Evolutionary conservation across 306 rosid species (phyloP), one percentile per base, ranked within the genome.

Genomic region (Castanea sativa): DNA sequence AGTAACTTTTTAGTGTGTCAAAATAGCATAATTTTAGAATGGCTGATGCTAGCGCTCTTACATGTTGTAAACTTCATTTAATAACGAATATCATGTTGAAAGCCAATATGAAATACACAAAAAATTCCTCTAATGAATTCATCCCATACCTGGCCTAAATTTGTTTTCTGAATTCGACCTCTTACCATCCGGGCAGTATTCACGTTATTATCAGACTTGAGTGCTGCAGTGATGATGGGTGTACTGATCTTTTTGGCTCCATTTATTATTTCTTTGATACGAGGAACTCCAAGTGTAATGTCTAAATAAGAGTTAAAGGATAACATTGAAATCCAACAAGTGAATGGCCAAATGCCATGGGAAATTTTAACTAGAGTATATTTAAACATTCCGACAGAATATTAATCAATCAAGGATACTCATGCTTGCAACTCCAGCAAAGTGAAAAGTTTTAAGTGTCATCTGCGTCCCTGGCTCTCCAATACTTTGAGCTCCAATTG

Each of bases 381-480:
- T 65, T 20, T 51, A 21, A 57, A 68, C 53, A 72, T 33, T 65
- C 77, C 33, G 71, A 63, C 53, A 29, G 61, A 52, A 16, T 30
- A 64, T 5, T 74, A 70, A 33, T 76, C 76, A 71, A 78, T 86
- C 56, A 89, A 94, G 94, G 96, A 94, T 94, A 94, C 97, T 94
- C 97, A 94, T 94, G 99, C 99, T 94, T 68, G 97, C 97, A 90
- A 94, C 97, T 85, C 99, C 99, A 78, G 99, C 99, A 86, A 92
- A 92, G 84, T 94, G 99, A 83, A 94, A 94, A 75, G 97, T 94
- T 89, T 92, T 94, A 76, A 94, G 79, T 56, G 97, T 92, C 99
- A 94, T 92, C 80, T 94, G 99, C 33, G 99, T 92, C 88, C 99
- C 99, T 72, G 99, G 99, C 63, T 94, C 99, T 75, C 99, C 99